Percentiles rank a stretch among this genome's conserved stretches.
These are phyloP conservation scores for Singerocomus inundabilis DNA, from an alignment of 1,284 basidiomycete genomes.

Conservation along the genomic window DNA sequence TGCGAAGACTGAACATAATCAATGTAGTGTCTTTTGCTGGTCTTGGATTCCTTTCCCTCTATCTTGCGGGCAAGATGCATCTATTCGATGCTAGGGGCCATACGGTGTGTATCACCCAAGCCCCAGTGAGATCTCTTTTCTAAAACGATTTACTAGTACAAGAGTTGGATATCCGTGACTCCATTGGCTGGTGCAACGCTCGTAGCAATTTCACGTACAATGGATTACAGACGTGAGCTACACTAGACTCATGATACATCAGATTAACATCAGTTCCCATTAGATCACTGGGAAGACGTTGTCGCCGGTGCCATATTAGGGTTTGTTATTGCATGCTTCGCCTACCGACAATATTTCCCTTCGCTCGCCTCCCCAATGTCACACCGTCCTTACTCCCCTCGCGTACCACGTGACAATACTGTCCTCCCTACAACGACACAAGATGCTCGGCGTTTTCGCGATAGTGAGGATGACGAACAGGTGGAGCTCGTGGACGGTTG, in stretches of 20 bases:
- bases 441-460: conserved; percentile 12
- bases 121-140: not conserved
- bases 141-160: conserved; percentile 42
- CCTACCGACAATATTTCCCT: conserved; percentile 83
- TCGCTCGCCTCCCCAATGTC: conserved; percentile 55
- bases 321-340: conserved; percentile 68
- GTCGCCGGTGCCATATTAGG: conserved; percentile 80
- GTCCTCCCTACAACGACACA: conserved; percentile 38
- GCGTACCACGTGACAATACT: conserved; percentile 46
- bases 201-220: conserved; percentile 89
- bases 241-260: not conserved
- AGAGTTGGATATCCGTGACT: conserved; percentile 80
- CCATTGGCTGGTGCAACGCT: conserved; percentile 81
- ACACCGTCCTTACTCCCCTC: conserved; percentile 77
- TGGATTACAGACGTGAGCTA: conserved; percentile 80
- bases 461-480: conserved; percentile 18
- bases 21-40: conserved; percentile 85
- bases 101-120: conserved; percentile 47
- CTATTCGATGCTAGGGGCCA: conserved; percentile 83
- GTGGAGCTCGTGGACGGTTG: conserved; percentile 27
- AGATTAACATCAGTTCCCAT: conserved; percentile 2
- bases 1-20: conserved; percentile 5
- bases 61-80: conserved; percentile 89
- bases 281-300: conserved; percentile 90
- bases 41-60: conserved; percentile 86